Base-by-base conservation (phyloP, 306 rosid genomes). In the Corylus heterophylla region DNA sequence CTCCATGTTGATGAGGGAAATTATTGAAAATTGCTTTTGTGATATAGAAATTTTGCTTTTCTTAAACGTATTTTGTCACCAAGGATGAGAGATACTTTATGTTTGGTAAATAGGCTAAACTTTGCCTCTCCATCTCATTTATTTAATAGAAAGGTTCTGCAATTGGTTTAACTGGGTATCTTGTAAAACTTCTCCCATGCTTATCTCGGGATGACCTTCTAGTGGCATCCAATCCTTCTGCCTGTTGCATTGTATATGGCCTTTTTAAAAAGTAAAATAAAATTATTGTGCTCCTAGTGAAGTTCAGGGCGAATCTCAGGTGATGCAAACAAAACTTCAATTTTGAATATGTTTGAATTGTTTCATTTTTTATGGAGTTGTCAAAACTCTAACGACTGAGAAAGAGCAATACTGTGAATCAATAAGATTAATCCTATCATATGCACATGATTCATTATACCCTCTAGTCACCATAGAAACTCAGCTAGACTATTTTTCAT, bases 401-500 rank as follows among this genome's bases (percentile, higher is more conserved):
- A 59, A 3, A 59, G 66, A 59, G 66, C 64, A 58, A 25, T 25
- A 4, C 5, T 3, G 37, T 8, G 37, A 10, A 29, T 27, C 1
- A 62, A 62, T 62, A 62, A 62, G 42, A 62, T 62, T 62, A 62
- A 62, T 62, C 9, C 42, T 62, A 6, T 62, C 12, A 13, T 12
- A 27, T 62, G 69, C 44, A 62, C 8, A 37, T 4, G 64, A 14
- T 70, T 20, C 39, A 20, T 22, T 47, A 17, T 44, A 27, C 18
- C 75, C 3, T 71, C 67, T 70, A 35, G 14, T 64, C 35, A 69
- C 54, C 37, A 76, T 31, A 73, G 81, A 81, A 89, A 87, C 54
- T 85, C 59, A 18, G 83, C 59, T 25, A 87, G 86, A 69, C 39
- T 73, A 48, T 13, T 84, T 35, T 71, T 71, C 8, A 89, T 3